Base-by-base conservation (phyloP, 352 stramenopile species). In the Globisporangium uncinulatum region DNA sequence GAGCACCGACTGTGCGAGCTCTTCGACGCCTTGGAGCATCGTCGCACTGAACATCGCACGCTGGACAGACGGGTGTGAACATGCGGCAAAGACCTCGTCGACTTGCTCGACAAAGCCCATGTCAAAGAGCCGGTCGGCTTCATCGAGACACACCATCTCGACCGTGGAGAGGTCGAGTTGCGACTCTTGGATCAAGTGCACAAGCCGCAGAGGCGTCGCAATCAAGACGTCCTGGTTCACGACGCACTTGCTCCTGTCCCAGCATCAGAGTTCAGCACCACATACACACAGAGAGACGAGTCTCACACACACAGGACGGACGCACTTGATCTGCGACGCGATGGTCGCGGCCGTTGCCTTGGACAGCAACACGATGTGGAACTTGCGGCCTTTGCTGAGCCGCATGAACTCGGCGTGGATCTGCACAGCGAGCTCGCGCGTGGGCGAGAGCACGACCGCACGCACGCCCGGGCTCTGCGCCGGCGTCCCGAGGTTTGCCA, bases 21-120 rank as follows among this genome's bases (percentile, higher is more conserved):
- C 24, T 29, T 45, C 41, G 14, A 45, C 41, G 4, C 8, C 41
- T 6, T 6, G 4, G 20, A 95, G 76, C 83, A 99, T 95, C 1
- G 98, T 99, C 21, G 98, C 98, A 55, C 88, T 98, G 72, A 99
- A 99, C 64, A 99, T 89, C 37, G 88, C 88, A 31, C 97, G 93
- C 67, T 98, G 94, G 24, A 96, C 66, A 21, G 85, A 83, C 36
- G 79, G 76, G 51, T 92, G 61, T 31, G 92, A 91, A 54, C 97
- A 95, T 9, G 91, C 79, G 32, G 85, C 83, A 34, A 99, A 88
- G 60, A 99, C 92, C 46, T 96, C 89, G 71, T 99, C 97, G 53
- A 99, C 97, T 73, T 99, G 97, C 57, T 93, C 79, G 20, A 99
- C 72, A 65, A 99, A 98, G 37, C 86, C 90, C 73, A 96, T 83